Base-by-base conservation (phyloP, 2,329 filamentous ascomycete species). In the Ophiostoma perfectum region DNA sequence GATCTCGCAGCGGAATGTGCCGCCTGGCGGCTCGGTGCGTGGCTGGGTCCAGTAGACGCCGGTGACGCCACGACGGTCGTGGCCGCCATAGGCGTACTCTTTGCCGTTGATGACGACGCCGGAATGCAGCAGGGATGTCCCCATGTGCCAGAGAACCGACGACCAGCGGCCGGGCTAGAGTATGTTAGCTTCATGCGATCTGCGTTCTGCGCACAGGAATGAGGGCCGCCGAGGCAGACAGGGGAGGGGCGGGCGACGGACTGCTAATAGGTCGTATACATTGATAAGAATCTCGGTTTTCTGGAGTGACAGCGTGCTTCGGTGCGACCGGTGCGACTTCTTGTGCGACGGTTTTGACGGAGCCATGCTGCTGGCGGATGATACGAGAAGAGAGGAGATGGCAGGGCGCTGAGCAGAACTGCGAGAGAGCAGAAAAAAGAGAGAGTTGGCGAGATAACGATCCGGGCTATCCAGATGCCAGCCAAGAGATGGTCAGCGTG, bases 11-110 rank as follows among this genome's bases (percentile, higher is more conserved):
- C 85, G 85, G 79, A 93, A 94, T 0, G 88, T 92, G 62, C 90
- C 91, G 44, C 91, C 91, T 0, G 91, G 90, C 0, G 91, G 91
- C 65, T 89, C 86, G 44, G 86, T 84, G 72, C 82, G 83, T 1
- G 92, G 91, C 71, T 83, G 87, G 16, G 91, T 94, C 87, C 88
- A 93, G 80, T 95, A 96, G 8, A 96, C 91, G 65, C 92, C 92
- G 4, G 90, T 94, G 68, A 89, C 78, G 38, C 85, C 85, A 65
- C 81, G 85, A 73, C 85, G 85, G 75, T 91, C 87, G 76, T 96
- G 92, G 1, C 92, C 92, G 60, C 92, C 92, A 74, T 92, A 96
- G 36, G 92, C 92, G 76, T 95, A 96, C 80, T 96, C 92, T 71
- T 83, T 86, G 72, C 89, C 86, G 76, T 89, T 88, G 78, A 95